A percentile compares a stretch with the other conserved stretches of the same genome.
phyloP scores from a whole-genome alignment of 2,329 filamentous ascomycete species.

The Colletotrichum sp. region DNA sequence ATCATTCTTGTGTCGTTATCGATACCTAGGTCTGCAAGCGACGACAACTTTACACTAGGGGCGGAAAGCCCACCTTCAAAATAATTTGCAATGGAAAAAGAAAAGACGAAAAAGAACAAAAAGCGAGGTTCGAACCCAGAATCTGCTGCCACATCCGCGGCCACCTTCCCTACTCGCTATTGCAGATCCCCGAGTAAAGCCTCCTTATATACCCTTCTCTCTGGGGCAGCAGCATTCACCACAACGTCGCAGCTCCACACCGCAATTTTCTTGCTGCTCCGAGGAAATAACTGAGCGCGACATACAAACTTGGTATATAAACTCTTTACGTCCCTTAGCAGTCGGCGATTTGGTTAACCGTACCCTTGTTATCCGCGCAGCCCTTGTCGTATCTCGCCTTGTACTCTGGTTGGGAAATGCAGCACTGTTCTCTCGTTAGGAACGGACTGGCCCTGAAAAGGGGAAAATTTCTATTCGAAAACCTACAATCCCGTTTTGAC shows the following conservation, averaged over 20 bases:
- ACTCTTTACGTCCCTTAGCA: background rate
- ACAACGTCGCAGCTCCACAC: background rate
- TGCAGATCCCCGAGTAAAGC: background rate
- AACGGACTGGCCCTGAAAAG: accelerated
- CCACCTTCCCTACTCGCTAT: background rate
- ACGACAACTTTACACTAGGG: too few species aligned
- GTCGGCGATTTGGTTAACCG: background rate
- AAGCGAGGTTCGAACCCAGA: background rate
- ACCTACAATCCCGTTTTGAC: background rate
- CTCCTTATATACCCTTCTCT: background rate
- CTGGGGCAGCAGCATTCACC: background rate
- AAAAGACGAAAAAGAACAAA: background rate
- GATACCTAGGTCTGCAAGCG: background rate
- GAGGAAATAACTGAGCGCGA: background rate
- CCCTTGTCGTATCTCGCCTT: background rate
- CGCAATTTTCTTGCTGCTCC: background rate
- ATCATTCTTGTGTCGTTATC: background rate
- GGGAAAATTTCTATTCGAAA: accelerated
- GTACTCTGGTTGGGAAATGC: background rate
- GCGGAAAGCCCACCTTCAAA: background rate
- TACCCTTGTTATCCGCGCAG: background rate
- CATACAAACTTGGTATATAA: background rate
- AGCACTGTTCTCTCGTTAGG: background rate
- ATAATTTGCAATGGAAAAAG: background rate
- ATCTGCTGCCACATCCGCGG: background rate